Base-by-base conservation (phyloP, 2,329 filamentous ascomycete species). In the Aspergillus cejpii region DNA sequence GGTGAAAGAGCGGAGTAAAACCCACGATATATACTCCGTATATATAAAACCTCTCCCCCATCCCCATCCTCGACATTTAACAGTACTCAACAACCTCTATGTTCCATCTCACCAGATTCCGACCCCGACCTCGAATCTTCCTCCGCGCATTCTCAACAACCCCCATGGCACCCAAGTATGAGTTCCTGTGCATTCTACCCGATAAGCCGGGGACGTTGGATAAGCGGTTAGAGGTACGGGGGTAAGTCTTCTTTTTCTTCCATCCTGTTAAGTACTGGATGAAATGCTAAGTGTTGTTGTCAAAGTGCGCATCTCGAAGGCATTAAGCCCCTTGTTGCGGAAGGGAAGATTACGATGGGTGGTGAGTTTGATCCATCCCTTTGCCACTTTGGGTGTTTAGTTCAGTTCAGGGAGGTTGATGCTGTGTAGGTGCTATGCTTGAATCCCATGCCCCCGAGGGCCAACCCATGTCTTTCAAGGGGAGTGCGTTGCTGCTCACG, bases 171-270 rank as follows among this genome's bases (percentile, higher is more conserved):
- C n/a, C 62, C 38, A 77, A 75, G 60, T 75, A 70, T 49, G 81
- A 86, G 64, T 88, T 81, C 72, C 75, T 88, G 28, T 81, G 83
- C 55, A 73, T 87, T 46, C 61, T 86, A 28, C 84, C 81, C 10
- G 84, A 87, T 64, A 78, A 80, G 63, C 75, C 80, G 1, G 80
- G 76, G 31, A 71, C 66, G 15, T 67, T 75, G 47, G 73, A 74
- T 52, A 84, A 83, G 73, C 73, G 84, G 43, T 67, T 85, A 20
- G 76, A 80, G 53, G 61, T 60, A 29, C 53, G 57, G 27, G 52
- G 54, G 64, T 70, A 47, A 56, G 61, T 57, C 24, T 23, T 44
- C 29, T 37, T 27, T 28, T 21, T 38, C 19, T 14, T 43, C 20
- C 28, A 38, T 33, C 11, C 34, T 34, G 33, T 20, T 42, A 14